Evolutionary conservation across 1,139 yeast species (phyloP).

Genomic region (Protomyces arabidopsidicola): DNA sequence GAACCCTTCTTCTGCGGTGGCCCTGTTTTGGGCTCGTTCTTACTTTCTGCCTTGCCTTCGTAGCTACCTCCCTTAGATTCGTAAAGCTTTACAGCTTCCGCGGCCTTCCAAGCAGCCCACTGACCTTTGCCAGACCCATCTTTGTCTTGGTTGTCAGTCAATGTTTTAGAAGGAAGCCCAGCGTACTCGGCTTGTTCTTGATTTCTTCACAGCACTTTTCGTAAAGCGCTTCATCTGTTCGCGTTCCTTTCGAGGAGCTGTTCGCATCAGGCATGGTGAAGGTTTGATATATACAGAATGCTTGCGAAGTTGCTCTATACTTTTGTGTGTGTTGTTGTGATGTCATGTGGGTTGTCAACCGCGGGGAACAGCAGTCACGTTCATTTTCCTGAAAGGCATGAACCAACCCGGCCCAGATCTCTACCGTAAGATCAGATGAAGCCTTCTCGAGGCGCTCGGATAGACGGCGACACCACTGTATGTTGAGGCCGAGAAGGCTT

Average conservation of each 20-base stretch:
- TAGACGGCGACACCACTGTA: conserved; percentile 10
- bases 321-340: too few relatives aligned
- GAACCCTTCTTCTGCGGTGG: conserved; percentile 16
- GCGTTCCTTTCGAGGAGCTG: conserved; percentile 20
- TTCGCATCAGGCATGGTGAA: conserved; percentile 21
- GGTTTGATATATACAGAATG: background rate
- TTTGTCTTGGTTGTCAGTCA: background rate
- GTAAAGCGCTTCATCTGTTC: conserved; percentile 23
- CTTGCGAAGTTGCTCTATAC: too few relatives aligned
- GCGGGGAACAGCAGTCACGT: too few relatives aligned
- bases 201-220: conserved; percentile 24
- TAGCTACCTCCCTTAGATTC: conserved; percentile 23
- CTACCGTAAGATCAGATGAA: background rate
- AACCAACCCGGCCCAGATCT: too few relatives aligned
- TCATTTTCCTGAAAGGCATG: too few relatives aligned
- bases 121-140: conserved; percentile 25
- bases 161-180: background rate
- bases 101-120: conserved; percentile 26
- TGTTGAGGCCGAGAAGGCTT: background rate
- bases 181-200: conserved; percentile 21
- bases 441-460: conserved; percentile 21
- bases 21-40: conserved; percentile 23
- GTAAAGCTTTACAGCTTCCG: conserved; percentile 24
- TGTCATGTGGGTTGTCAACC: too few relatives aligned
- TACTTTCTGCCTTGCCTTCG: conserved; percentile 22